A percentile compares a stretch with the other conserved stretches of the same genome.
Evolutionary conservation across 352 stramenopile genomes (phyloP).

Genomic region (Globisporangium nodosum): DNA sequence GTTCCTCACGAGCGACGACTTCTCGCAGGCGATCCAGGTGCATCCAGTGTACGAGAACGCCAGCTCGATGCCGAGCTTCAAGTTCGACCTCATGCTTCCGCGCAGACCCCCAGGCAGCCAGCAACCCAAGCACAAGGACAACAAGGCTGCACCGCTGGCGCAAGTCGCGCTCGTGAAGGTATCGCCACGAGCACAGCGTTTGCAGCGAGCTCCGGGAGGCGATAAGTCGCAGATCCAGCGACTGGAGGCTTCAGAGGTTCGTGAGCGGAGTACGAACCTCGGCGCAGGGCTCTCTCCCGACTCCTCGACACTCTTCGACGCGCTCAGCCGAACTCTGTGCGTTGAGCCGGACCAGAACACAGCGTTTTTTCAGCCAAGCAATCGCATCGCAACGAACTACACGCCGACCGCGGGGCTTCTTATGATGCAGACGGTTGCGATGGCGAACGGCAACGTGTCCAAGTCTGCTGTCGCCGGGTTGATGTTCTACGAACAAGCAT

Average conservation of each 20-base stretch:
- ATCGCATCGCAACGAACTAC: slow-evolving; percentile 74
- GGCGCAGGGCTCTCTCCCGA: slow-evolving; percentile 8
- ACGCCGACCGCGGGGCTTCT: slow-evolving; percentile 35
- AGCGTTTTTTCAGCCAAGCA: slow-evolving; percentile 49
- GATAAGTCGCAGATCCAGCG: not conserved
- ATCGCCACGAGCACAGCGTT: slow-evolving; percentile 25
- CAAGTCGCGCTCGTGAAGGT: slow-evolving; percentile 1
- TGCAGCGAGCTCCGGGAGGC: slow-evolving; percentile 7
- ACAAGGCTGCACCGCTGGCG: not conserved
- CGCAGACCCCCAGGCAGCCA: slow-evolving; percentile 1
- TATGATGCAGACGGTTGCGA: slow-evolving; percentile 28
- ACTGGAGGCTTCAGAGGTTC: not conserved
- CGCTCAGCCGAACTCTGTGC: slow-evolving; percentile 56
- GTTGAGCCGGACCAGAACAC: slow-evolving; percentile 65
- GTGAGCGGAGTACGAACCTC: not conserved
- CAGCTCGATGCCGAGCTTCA: slow-evolving; percentile 22
- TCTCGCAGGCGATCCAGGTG: slow-evolving; percentile 31
- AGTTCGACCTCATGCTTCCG: slow-evolving; percentile 18
- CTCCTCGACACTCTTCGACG: slow-evolving; percentile 42
- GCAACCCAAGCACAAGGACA: not conserved
- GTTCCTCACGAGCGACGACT: slow-evolving; percentile 34
- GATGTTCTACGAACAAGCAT: slow-evolving; percentile 2
- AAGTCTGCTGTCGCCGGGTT: slow-evolving; percentile 3
- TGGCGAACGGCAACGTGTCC: not conserved
- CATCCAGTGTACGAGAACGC: slow-evolving; percentile 27